Evolutionary conservation across 345 rosid genomes (phyloP).

Genomic region (Acer yangbiense): DNA sequence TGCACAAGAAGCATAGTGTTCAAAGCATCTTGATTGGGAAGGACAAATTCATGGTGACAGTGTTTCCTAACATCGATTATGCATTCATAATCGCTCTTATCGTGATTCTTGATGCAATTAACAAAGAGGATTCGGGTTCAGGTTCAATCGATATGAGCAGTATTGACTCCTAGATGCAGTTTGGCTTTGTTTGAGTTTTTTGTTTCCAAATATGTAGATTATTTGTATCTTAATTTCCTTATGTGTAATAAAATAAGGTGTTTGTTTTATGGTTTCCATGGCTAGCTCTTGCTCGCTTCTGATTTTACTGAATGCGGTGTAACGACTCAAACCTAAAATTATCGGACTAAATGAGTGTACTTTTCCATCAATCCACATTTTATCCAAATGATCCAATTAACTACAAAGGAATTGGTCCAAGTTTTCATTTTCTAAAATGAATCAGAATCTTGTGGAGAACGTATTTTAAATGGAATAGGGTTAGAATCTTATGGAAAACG

Average conservation of each 20-base stretch:
- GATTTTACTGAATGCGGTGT: no score
- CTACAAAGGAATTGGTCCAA: no score
- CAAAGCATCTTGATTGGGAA: constrained; percentile 17
- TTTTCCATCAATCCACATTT: no score
- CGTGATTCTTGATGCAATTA: constrained; percentile 31
- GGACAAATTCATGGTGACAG: constrained; percentile 33
- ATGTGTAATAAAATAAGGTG: no score
- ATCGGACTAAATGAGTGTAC: no score
- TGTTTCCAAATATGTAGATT: not conserved
- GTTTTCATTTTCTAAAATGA: not conserved
- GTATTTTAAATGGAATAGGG: no score
- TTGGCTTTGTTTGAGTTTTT: not conserved
- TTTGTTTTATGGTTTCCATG: no score
- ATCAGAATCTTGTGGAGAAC: no score
- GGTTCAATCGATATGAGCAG: not conserved
- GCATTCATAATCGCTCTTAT: constrained; percentile 32
- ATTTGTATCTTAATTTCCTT: no score
- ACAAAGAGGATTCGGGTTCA: not conserved
- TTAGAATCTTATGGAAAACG: not conserved
- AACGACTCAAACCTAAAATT: no score
- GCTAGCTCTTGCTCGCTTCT: no score
- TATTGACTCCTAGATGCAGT: not conserved
- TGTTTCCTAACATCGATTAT: constrained; percentile 30
- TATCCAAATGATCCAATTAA: no score
- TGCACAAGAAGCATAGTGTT: constrained; percentile 25